Percentiles rank a stretch among this genome's conserved stretches.
phyloP scores from a whole-genome alignment of 2,329 filamentous ascomycete genomes.

The Clarireedia sp. region DNA sequence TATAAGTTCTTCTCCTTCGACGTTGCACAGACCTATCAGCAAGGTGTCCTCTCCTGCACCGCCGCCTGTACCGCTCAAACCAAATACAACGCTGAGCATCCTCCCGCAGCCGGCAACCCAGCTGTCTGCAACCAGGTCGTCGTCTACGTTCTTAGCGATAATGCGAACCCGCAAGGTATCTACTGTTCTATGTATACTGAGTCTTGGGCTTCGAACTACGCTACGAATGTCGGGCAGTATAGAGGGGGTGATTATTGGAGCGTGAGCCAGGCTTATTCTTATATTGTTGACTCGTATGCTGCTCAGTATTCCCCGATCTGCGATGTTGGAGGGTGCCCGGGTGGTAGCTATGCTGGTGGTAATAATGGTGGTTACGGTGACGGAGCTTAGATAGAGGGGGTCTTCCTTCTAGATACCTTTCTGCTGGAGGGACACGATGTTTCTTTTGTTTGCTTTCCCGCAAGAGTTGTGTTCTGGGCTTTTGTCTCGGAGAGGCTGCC shows the following conservation, averaged over 20 bases:
- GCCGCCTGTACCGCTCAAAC: constrained; percentile 31
- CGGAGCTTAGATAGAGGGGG: neutral
- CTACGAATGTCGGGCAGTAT: constrained; percentile 22
- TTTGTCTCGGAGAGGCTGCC: too few relatives aligned
- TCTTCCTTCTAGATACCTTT: too few relatives aligned
- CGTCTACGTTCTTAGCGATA: constrained; percentile 31
- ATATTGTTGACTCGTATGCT: neutral
- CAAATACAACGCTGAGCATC: constrained; percentile 28
- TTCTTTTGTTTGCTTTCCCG: too few relatives aligned
- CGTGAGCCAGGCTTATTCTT: neutral
- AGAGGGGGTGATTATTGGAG: constrained; percentile 2
- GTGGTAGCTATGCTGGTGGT: neutral
- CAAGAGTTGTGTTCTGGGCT: too few relatives aligned
- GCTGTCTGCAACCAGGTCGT: constrained; percentile 33
- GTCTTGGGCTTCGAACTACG: constrained; percentile 18
- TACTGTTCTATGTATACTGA: constrained; percentile 30
- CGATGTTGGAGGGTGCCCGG: neutral
- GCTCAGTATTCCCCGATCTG: neutral
- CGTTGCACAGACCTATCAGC: constrained; percentile 13
- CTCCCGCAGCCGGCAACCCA: constrained; percentile 26
- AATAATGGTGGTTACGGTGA: constrained; percentile 2
- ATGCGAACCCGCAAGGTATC: constrained; percentile 30
- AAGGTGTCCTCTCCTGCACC: constrained; percentile 25
- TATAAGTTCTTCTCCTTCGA: constrained; percentile 23
- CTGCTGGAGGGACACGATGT: too few relatives aligned